Base-by-base conservation (phyloP, 2,329 filamentous ascomycete species). In the Colletotrichum paranaense region DNA sequence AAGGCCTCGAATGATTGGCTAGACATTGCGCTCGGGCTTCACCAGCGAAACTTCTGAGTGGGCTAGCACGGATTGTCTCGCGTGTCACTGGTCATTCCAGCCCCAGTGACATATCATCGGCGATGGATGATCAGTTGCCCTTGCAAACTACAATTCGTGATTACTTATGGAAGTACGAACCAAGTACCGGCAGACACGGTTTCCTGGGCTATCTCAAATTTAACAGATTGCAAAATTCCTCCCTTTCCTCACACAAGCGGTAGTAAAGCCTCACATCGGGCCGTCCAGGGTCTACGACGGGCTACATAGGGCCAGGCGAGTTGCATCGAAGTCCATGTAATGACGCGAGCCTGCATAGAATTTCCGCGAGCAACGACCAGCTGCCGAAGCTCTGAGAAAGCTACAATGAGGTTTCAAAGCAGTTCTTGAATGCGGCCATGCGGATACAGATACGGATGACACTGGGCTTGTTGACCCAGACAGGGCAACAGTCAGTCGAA, bases 291-390 rank as follows among this genome's bases (percentile, higher is more conserved):
- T 49, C 30, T n/a, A 42, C 52, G 46, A 52, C 42, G 56, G 56
- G 52, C 46, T 46, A 46, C 58, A 14, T 24, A 32, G n/a, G 9
- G 32, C 26, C 35, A 32, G 67, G 70, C 60, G 60, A 70, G 67
- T 55, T 59, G 60, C 60, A 66, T 56, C 26, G 24, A 28, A 38
- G 56, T 65, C 42, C 26, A 65, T 32, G 14, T 60, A 59, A 62
- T 69, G 66, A 65, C 71, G 60, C 67, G 67, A 71, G 38, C 46
- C 67, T 70, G 67, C 60, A 70, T 66, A 24, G 46, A 26, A 65
- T 60, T 35, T 16, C 9, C 19, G 26, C 38, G 12, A 14, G 28
- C 11, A n/a, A 52, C 62, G 56, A 49, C 67, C 65, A 57, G 71
- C 56, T 56, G 57, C 67, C 60, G 71, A 49, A 56, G 35, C 28